These are phyloP conservation scores for Lachancea dasiensis DNA, from an alignment of 805 yeast genomes.

Conservation along the genomic window DNA sequence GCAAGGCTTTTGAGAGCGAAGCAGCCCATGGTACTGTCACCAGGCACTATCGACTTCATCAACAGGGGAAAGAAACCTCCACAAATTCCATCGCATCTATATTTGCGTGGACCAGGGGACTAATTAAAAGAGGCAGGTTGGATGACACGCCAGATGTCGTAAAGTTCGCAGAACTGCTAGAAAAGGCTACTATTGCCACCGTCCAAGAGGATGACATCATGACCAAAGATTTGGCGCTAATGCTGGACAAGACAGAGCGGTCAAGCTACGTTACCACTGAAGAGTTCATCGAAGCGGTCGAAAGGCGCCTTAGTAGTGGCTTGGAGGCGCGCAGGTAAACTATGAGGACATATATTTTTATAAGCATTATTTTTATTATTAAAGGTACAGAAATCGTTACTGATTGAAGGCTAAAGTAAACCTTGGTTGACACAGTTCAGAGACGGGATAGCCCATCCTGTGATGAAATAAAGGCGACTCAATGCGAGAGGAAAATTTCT, in stretches of 20 bases:
- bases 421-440: too few relatives aligned
- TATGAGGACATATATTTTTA: neutral
- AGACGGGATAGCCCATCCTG: too few relatives aligned
- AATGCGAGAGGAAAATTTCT: neutral
- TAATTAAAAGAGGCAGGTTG: conserved; percentile 84
- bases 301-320: conserved; percentile 46
- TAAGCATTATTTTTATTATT: too few relatives aligned
- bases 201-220: conserved; percentile 78
- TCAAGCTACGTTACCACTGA: conserved; percentile 81
- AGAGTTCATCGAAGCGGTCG: conserved; percentile 83
- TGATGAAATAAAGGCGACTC: too few relatives aligned
- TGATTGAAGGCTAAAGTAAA: too few relatives aligned
- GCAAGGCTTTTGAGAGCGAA: conserved; percentile 90
- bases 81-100: conserved; percentile 97
- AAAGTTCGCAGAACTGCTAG: conserved; percentile 70
- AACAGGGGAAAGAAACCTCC: conserved; percentile 94
- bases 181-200: conserved; percentile 79
- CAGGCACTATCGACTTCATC: conserved; percentile 93
- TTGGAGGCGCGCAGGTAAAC: conserved; percentile 11
- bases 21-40: conserved; percentile 99
- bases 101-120: conserved; percentile 94
- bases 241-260: conserved; percentile 81
- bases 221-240: conserved; percentile 95
- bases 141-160: conserved; percentile 84
- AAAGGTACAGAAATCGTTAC: too few relatives aligned